Evolutionary conservation across 352 stramenopile genomes (phyloP).

Genomic region (Phytophthora citrophthora): DNA sequence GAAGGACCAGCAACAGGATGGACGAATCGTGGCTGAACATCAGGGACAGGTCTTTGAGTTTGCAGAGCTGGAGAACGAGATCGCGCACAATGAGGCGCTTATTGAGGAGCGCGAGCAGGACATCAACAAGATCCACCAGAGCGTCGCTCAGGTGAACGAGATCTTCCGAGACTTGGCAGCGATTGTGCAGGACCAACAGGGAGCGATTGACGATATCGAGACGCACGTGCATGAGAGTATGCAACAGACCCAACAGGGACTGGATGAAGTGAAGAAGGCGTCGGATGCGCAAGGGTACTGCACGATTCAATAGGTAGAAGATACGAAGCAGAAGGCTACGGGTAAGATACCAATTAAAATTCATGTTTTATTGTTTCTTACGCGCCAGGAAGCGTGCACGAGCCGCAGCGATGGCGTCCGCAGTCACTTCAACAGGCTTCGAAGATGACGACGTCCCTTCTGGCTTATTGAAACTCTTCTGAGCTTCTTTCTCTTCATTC

Average conservation of each 20-base stretch:
- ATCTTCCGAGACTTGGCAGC: conserved; percentile 89
- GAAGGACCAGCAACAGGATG: conserved; percentile 45
- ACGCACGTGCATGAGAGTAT: conserved; percentile 85
- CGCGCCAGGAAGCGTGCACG: conserved; percentile 53
- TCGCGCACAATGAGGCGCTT: conserved; percentile 88
- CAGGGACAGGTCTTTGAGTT: conserved; percentile 83
- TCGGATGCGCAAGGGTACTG: conserved; percentile 80
- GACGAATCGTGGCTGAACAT: conserved; percentile 69
- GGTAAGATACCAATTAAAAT: conserved; percentile 33
- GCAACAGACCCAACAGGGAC: conserved; percentile 82
- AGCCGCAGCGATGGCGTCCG: conserved; percentile 44
- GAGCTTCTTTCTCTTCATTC: background rate
- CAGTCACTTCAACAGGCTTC: conserved; percentile 24
- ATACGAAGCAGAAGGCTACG: background rate
- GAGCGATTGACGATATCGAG: conserved; percentile 86
- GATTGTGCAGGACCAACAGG: conserved; percentile 88
- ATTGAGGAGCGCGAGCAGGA: conserved; percentile 91
- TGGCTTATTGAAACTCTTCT: background rate
- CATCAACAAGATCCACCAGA: conserved; percentile 89
- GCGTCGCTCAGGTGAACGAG: conserved; percentile 91
- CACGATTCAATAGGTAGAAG: conserved; percentile 59
- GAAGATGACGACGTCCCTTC: conserved; percentile 1
- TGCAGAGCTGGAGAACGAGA: conserved; percentile 83
- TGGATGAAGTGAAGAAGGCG: conserved; percentile 87
- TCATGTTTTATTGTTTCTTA: conserved; percentile 33